Conservation (phyloP, 2,329 filamentous ascomycete species). For the Ceratocystis cacaofunesta region DNA sequence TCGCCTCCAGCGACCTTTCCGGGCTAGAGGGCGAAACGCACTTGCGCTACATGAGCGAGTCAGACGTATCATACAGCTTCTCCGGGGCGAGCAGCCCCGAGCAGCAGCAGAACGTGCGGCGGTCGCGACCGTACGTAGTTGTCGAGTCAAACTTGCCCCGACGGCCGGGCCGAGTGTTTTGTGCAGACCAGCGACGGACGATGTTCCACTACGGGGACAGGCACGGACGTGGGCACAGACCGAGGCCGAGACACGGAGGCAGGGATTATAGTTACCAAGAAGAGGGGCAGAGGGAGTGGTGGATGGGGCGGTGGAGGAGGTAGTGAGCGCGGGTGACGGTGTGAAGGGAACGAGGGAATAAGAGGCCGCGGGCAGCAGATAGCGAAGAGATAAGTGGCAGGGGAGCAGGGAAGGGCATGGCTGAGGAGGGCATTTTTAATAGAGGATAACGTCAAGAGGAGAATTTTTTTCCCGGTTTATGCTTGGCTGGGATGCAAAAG, state of each 20-base stretch:
- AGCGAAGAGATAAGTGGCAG: background rate
- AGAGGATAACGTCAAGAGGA: too few relatives aligned
- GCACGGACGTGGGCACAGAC: background rate
- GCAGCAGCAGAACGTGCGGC: background rate
- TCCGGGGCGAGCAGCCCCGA: background rate
- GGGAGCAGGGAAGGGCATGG: too few relatives aligned
- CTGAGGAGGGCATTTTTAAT: too few relatives aligned
- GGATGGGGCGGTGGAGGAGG: background rate
- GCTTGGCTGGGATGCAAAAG: background rate
- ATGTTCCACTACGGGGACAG: background rate
- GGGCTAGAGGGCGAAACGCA: background rate
- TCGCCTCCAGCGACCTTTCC: background rate
- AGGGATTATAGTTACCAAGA: too few relatives aligned
- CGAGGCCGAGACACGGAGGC: background rate
- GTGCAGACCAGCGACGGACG: background rate
- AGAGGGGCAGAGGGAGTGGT: background rate
- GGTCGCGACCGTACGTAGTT: background rate
- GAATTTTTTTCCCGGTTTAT: too few relatives aligned
- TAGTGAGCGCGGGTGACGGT: background rate
- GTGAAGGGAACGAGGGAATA: background rate
- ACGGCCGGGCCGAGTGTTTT: background rate
- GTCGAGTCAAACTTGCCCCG: background rate
- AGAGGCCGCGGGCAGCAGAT: background rate
- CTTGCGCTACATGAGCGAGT: background rate
- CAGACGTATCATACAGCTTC: background rate